Conservation (phyloP, 495 filamentous ascomycete species). For the Hypoxylon fragiforme region DNA sequence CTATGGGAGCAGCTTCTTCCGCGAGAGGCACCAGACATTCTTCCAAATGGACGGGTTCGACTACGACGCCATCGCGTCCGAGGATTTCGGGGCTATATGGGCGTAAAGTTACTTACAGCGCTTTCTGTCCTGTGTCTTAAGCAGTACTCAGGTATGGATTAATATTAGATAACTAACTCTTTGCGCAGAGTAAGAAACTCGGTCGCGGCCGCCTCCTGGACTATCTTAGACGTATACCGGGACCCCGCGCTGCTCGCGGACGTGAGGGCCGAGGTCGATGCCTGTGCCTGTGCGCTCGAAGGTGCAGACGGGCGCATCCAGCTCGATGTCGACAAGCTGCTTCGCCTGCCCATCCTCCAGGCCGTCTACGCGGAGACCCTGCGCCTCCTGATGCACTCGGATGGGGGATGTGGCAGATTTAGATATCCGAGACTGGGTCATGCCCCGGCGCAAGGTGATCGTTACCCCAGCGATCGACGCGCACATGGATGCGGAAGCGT, state of each 20-base stretch:
- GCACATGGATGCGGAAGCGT: slow-evolving; percentile 36
- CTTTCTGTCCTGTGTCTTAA: no score
- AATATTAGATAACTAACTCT: slow-evolving; percentile 1
- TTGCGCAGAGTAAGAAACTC: slow-evolving; percentile 24
- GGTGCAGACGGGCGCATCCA: slow-evolving; percentile 18
- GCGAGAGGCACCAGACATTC: slow-evolving; percentile 36
- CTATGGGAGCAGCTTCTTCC: slow-evolving; percentile 40
- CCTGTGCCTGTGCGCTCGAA: slow-evolving; percentile 17
- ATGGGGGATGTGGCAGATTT: slow-evolving; percentile 28
- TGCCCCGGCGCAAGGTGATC: slow-evolving; percentile 22
- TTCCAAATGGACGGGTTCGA: slow-evolving; percentile 38
- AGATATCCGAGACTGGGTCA: slow-evolving; percentile 33
- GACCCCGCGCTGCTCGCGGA: slow-evolving; percentile 27
- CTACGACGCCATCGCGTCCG: slow-evolving; percentile 34
- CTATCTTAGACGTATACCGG: slow-evolving; percentile 28
- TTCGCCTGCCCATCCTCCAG: slow-evolving; percentile 36
- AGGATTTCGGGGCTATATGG: slow-evolving; percentile 37
- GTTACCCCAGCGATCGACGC: slow-evolving; percentile 30
- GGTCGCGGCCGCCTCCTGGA: slow-evolving; percentile 22
- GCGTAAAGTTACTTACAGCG: slow-evolving; percentile 21
- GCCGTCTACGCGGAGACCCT: slow-evolving; percentile 40
- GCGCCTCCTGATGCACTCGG: slow-evolving; percentile 37
- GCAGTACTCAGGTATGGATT: neutral
- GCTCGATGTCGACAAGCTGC: slow-evolving; percentile 29
- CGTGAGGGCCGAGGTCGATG: slow-evolving; percentile 24